Base-by-base conservation (phyloP, 1,139 yeast species). In the Suhomyces terraborum region DNA sequence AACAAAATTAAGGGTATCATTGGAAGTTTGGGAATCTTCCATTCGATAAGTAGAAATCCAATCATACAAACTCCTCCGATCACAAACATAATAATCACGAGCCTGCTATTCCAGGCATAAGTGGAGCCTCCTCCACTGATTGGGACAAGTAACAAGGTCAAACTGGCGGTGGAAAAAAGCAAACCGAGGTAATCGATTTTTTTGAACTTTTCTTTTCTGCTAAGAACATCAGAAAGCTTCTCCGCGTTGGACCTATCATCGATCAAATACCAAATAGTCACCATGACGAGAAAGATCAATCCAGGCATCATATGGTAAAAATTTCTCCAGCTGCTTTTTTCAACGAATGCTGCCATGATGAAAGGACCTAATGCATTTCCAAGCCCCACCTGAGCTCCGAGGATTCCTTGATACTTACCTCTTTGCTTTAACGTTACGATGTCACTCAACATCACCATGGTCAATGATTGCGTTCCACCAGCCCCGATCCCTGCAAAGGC, bases 371-470 rank as follows among this genome's bases (percentile, higher is more conserved):
- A 42, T 3, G 54, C 56, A 30, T 52, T 54, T 6, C 57, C 59
- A n/a, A 56, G 37, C 0, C 60, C 59, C 7, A 56, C 55, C 24
- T 45, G 48, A 1, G 56, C 45, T 4, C 60, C 60, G 38, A 55
- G 46, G 17, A 56, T 54, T 2, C 60, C 60, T 42, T 56, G 60
- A 40, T 46, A 56, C 31, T 52, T 53, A 1, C 60, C 60, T 19
- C 60, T 46, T 26, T 54, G 56, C 32, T 47, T 52, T 38, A 56
- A 47, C 3, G 59, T 52, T 16, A 53, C 56, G n/a, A 55, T 49
- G 24, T 56, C 60, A 32, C 60, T 56, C 28, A 52, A 42, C 38
- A 56, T 54, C 30, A 55, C 58, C 60, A 55, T 54, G 3, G 56
- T 46, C 26, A 56, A 40, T 22, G 56, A 51, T 20, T 51, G 53